phyloP scores from a whole-genome alignment of 495 filamentous ascomycete species.

The Penicillium salamii region DNA sequence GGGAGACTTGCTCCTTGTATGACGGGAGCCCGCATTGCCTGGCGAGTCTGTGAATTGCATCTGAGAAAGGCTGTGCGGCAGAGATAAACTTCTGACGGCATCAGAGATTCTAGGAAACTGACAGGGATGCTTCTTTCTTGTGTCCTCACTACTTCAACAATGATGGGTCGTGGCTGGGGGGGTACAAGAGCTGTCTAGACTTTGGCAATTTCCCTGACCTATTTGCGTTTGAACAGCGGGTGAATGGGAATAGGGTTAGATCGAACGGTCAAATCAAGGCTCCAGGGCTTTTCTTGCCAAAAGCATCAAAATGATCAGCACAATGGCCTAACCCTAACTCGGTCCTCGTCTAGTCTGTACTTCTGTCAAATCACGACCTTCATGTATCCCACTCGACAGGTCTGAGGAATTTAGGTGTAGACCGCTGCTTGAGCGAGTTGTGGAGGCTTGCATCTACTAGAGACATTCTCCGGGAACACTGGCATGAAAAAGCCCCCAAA shows the following conservation, averaged over 20 bases:
- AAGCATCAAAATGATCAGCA: too few species aligned
- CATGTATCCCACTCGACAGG: background rate
- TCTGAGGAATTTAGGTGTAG: background rate
- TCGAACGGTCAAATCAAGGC: background rate
- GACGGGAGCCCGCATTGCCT: slow-evolving; percentile 27
- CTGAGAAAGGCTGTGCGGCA: slow-evolving; percentile 7
- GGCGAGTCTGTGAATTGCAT: slow-evolving; percentile 18
- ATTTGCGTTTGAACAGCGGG: background rate
- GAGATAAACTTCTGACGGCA: slow-evolving; percentile 25
- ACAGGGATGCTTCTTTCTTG: background rate
- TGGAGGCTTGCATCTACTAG: background rate
- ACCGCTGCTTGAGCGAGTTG: slow-evolving; percentile 13
- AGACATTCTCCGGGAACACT: slow-evolving; percentile 1
- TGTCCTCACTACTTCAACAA: background rate
- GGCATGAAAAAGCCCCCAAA: slow-evolving; percentile 12
- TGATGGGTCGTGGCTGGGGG: too few species aligned
- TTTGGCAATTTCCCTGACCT: background rate
- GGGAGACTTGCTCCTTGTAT: slow-evolving; percentile 29
- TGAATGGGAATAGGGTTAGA: background rate
- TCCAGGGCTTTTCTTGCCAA: too few species aligned
- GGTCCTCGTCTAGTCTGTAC: too few species aligned
- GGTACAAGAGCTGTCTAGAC: too few species aligned
- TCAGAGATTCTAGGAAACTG: slow-evolving; percentile 8
- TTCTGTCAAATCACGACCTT: background rate
- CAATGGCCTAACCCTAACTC: too few species aligned